A percentile compares a stretch with the other conserved stretches of the same genome.
Conservation (phyloP, 345 rosid species). For the Aquilaria yunnanensis region DNA sequence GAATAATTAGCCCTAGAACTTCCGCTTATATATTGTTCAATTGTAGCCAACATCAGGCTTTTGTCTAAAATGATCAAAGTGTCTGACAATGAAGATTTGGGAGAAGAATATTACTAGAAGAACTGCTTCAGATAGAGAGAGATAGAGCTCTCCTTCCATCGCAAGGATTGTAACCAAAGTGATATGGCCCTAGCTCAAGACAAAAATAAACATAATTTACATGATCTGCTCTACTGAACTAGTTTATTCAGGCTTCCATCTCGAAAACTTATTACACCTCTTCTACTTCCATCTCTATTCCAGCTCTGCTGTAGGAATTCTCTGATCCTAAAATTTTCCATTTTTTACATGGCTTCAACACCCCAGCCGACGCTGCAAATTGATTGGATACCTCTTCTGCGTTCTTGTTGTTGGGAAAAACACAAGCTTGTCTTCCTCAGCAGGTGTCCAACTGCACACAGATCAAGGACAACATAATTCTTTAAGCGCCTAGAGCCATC, state of each 20-base stretch:
- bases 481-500: background rate
- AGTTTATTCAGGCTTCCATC: conserved; percentile 7
- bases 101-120: no score
- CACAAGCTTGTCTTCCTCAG: conserved; percentile 75
- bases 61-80: no score
- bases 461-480: background rate
- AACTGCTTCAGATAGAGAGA: no score
- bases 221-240: conserved; percentile 6
- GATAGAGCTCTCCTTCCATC: no score
- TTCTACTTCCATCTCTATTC: conserved; percentile 1
- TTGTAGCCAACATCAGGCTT: no score
- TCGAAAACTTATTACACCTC: conserved; percentile 6
- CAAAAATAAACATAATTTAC: conserved; percentile 15
- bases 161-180: no score
- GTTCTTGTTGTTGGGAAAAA: conserved; percentile 95
- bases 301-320: background rate
- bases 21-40: no score
- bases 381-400: conserved; percentile 82
- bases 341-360: conserved; percentile 14
- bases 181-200: background rate
- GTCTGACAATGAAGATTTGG: no score
- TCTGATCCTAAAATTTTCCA: background rate
- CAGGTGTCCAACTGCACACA: conserved; percentile 73
- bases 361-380: conserved; percentile 39
- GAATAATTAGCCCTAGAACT: no score